A percentile compares a stretch with the other conserved stretches of the same genome.
Evolutionary conservation across 179 eudicot genomes (phyloP).

Genomic region (Drosera spatulata): DNA sequence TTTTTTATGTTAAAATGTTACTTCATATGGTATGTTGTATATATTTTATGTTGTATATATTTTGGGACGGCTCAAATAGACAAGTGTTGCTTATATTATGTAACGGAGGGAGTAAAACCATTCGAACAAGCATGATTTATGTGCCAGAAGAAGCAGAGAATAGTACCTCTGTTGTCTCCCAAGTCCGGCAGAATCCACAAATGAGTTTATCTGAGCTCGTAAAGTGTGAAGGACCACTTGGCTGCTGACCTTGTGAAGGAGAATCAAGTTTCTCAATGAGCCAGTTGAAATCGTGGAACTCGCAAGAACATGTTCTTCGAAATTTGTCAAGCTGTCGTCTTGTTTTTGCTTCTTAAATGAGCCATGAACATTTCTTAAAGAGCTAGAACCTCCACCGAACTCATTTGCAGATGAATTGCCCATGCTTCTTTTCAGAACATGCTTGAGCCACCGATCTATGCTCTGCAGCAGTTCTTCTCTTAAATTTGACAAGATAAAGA

Average conservation of each 20-base stretch:
- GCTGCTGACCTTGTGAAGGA: too few species aligned
- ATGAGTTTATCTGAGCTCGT: constrained; percentile 14
- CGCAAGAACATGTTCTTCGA: constrained; percentile 9
- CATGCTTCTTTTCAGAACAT: constrained; percentile 16
- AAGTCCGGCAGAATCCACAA: constrained; percentile 71
- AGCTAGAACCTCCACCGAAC: background rate
- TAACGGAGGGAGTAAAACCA: background rate
- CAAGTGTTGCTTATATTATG: too few species aligned
- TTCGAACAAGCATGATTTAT: background rate
- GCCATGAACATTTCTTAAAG: constrained; percentile 7
- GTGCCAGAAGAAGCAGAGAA: background rate
- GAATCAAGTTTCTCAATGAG: background rate
- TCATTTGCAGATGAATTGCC: constrained; percentile 12
- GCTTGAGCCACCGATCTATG: too few species aligned
- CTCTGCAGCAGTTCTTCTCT: too few species aligned
- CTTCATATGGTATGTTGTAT: too few species aligned
- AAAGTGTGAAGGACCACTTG: constrained; percentile 10
- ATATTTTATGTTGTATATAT: too few species aligned
- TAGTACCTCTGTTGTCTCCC: constrained; percentile 43
- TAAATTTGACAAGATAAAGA: too few species aligned
- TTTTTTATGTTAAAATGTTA: too few species aligned
- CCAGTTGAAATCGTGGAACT: constrained; percentile 4
- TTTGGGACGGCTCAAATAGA: too few species aligned
- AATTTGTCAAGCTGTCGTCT: constrained; percentile 6
- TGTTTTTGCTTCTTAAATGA: constrained; percentile 47